Evolutionary conservation across 176 grass and related monocot species (phyloP).

Genomic region (Triticum aestivum): IWGSC_CS_RefSeq_v2.1 NC_057803.1:472066374-472066873

Average conservation of each 20-base stretch:
- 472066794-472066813: neutral
- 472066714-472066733: slow-evolving; percentile 69
- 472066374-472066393: no score
- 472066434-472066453: no score
- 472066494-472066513: neutral
- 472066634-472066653: neutral
- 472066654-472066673: slow-evolving; percentile 42
- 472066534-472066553: neutral
- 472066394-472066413: no score
- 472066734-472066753: slow-evolving; percentile 38
- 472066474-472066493: neutral
- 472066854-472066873: slow-evolving; percentile 16
- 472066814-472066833: slow-evolving; percentile 31
- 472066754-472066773: neutral
- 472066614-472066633: neutral
- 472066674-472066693: slow-evolving; percentile 44
- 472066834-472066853: slow-evolving; percentile 47
- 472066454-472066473: no score
- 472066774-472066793: neutral
- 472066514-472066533: neutral
- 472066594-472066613: neutral
- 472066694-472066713: slow-evolving; percentile 59
- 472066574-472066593: neutral
- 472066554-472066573: neutral
- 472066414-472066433: no score